These are phyloP conservation scores for Pseudodiploospora longispora DNA, from an alignment of 2,329 filamentous ascomycete genomes.

Conservation along the genomic window DNA sequence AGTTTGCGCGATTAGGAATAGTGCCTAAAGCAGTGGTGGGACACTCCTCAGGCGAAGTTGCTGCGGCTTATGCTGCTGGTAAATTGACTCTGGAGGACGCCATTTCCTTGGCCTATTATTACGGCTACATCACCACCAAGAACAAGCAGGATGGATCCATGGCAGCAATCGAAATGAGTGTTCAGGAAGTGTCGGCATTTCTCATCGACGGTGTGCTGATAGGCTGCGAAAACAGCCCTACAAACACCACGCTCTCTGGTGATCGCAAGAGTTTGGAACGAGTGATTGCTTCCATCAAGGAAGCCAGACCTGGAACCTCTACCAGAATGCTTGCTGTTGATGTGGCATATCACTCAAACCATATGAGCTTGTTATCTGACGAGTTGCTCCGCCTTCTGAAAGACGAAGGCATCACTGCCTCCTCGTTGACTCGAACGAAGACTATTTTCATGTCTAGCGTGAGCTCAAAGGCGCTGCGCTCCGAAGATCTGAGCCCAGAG, in stretches of 20 bases:
- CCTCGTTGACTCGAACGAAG: background rate
- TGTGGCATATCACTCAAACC: constrained; percentile 22
- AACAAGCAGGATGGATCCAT: constrained; percentile 17
- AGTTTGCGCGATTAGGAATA: constrained; percentile 21
- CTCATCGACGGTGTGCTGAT: constrained; percentile 8
- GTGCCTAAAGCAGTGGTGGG: constrained; percentile 12
- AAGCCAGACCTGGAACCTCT: constrained; percentile 24
- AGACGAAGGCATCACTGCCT: constrained; percentile 1
- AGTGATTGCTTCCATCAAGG: constrained; percentile 20
- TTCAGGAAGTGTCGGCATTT: constrained; percentile 14
- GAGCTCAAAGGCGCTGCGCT: constrained; percentile 2
- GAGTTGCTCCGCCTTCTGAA: constrained; percentile 2
- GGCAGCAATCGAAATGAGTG: constrained; percentile 23
- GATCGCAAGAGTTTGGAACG: constrained; percentile 18
- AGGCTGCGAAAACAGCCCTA: constrained; percentile 36
- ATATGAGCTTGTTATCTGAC: constrained; percentile 13
- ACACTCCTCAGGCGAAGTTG: constrained; percentile 19
- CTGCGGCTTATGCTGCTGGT: constrained; percentile 15
- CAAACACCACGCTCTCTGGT: constrained; percentile 30
- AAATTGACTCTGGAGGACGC: constrained; percentile 10
- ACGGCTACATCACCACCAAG: constrained; percentile 8
- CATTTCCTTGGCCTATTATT: constrained; percentile 13
- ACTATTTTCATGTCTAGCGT: constrained; percentile 5
- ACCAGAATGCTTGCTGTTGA: constrained; percentile 15
- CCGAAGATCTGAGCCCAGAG: constrained; percentile 1